Evolutionary conservation across 352 stramenopile genomes (phyloP), one percentile per base, ranked within the genome.

Genomic region (Globisporangium nunn): DNA sequence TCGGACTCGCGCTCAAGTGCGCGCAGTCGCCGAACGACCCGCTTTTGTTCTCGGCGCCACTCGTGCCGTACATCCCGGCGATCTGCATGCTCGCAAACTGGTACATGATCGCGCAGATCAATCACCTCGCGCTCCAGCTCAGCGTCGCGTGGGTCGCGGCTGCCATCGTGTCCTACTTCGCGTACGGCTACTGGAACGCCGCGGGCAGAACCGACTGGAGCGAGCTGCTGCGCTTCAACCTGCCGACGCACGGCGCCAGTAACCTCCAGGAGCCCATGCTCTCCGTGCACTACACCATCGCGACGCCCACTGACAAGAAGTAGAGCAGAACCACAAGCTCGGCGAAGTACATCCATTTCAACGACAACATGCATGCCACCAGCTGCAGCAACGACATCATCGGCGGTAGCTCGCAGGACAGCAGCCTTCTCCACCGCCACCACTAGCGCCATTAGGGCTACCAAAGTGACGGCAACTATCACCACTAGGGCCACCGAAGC

Each of bases 31-130:
- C 44, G 41, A 81, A 71, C 52, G n/a, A 65, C 23, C 47, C 58
- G 7, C 50, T 50, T 35, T 52, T 68, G 50, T 88, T 80, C 59
- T 46, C 66, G 15, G 73, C 75, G 44, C 78, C 78, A 35, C 63
- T 86, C 15, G 75, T 86, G 61, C 78, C 78, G 12, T 87, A 80
- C 58, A 63, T 86, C 17, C 78, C 70, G 28, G 66, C 61, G 48
- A 53, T 86, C 44, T 71, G 71, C 52, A 85, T 88, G 51, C 55
- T 82, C 29, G 64, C 76, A 31, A 71, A 88, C 69, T 88, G 72
- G 70, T 86, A 85, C 59, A 66, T 88, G 64, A 80, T 85, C 50
- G 58, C 75, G 6, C 78, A 88, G 62, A 72, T 85, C 49, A 46
- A 53, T 15, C 53, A 69, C 49, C 49, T 78, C 18, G 70, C 63